Evolutionary conservation across 345 rosid genomes (phyloP), one percentile per base, ranked within the genome.

Genomic region (Lepidium didymum): DNA sequence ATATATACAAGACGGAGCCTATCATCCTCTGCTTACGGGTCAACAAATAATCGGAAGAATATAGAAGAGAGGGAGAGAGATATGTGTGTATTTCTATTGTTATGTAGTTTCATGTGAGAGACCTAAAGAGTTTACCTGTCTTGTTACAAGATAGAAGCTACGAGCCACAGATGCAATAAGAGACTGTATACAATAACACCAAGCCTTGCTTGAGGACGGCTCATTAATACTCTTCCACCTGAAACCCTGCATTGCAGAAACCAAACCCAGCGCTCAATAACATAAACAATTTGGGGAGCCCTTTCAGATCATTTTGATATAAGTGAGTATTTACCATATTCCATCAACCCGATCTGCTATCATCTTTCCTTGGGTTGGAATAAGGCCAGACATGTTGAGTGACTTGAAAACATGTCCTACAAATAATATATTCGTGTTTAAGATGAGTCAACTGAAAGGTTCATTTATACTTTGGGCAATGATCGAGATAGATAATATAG

Each of bases 291-390:
- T 47, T 38, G n/a, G 25, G 6, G 14, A 44, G 18, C 19, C 25
- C 38, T 44, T 61, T 53, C 25, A 54, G 46, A 54, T 34, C 53
- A 19, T 13, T 52, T 61, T 41, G 56, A 47, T 38, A 64, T 43
- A 11, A 23, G 52, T 3, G 58, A 29, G 43, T 64, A 45, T 56
- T 68, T 88, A 90, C 98, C 98, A 93, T 53, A 93, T 75, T 73
- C 98, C 90, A 33, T 93, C 98, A 3, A 93, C 68, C 31, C 94
- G 85, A 73, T 93, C 98, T 71, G 98, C 97, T 25, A 88, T 55
- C 75, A 85, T 63, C 80, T 88, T 93, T 47, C 97, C 98, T 87
- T 88, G 96, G 61, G 62, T 83, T 36, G 98, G 97, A 59, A 90
- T 74, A 37, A 90, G 88, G 69, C 98, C 96, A 6, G 94, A 81